These are phyloP conservation scores for Quercus parvula DNA, from an alignment of 306 rosid genomes.

Conservation along the genomic window DNA sequence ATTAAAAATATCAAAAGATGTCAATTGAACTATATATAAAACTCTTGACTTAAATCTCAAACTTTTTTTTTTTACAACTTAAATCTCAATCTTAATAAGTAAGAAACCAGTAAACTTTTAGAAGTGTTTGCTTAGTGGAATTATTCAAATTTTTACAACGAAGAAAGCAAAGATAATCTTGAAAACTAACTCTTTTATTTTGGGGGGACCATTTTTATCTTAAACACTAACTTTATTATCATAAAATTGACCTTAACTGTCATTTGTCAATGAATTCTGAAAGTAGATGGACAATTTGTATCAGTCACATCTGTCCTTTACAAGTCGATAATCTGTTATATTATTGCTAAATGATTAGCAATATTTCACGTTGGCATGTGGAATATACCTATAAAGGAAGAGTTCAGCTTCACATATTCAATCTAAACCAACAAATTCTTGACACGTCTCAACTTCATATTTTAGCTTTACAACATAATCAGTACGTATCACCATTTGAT, in stretches of 20 bases:
- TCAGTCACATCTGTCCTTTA: not conserved
- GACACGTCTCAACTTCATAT: not conserved
- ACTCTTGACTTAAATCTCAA: not conserved
- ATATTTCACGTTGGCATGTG: not conserved
- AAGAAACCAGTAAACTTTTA: not conserved
- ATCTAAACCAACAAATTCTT: not conserved
- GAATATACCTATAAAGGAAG: not conserved
- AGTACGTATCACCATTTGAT: not conserved
- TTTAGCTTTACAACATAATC: not conserved
- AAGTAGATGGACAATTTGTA: not conserved
- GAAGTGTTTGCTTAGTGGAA: not conserved
- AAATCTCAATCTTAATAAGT: not conserved
- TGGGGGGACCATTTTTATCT: too few species aligned
- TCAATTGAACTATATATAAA: too few species aligned
- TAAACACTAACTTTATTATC: not conserved
- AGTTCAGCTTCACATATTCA: conserved; percentile 3
- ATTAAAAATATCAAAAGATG: too few species aligned
- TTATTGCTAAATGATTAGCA: not conserved
- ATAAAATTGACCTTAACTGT: not conserved
- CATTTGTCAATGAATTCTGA: not conserved
- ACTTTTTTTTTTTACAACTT: not conserved
- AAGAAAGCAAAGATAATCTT: not conserved
- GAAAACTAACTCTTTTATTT: not conserved
- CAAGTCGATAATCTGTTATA: not conserved
- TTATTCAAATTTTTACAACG: not conserved